Base-by-base conservation (phyloP, 305 asterid genomes). In the Fraxinus velutina region DNA sequence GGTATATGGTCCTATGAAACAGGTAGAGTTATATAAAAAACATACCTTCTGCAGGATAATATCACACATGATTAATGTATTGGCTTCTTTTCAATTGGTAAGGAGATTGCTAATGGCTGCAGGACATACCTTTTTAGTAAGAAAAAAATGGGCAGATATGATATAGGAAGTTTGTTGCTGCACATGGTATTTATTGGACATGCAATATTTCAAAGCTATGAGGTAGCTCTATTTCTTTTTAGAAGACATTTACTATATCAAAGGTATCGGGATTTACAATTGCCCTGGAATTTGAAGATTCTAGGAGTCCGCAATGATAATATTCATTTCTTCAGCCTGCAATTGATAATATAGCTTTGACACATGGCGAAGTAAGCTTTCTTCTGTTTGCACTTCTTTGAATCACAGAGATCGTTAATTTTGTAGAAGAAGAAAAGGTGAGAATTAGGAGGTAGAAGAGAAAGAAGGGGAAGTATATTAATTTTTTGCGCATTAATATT, bases 21-120 rank as follows among this genome's bases (percentile, higher is more conserved):
- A 34, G 30, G 36, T 73, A 66, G 47, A 52, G 34, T 72, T 30
- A 71, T 71, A 71, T 71, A 5, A 30, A 13, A 32, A 15, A 21
- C 75, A 71, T 32, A n/a, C 10, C 42, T 78, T 74, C 32, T 32
- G 75, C 33, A 47, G 21, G 83, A 80, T 75, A 64, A 77, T 44
- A 64, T 70, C 70, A 64, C 66, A 73, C 68, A 9, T 73, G 79
- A 83, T 73, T 76, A 55, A 4, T 62, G 81, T 47, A n/a, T 70
- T n/a, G 19, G 12, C 42, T 32, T 70, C 75, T 30, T 70, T 15
- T 30, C 75, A 29, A 70, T 32, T 30, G 42, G 75, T 70, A 68
- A 27, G 13, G 39, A 70, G 75, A 70, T 70, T 70, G 37, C 19
- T 66, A 13, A 13, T 70, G 19, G 22, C 39, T 30, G 22, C 75